Conservation (phyloP, 148 eudicot species). For the Cornus suecica region DNA sequence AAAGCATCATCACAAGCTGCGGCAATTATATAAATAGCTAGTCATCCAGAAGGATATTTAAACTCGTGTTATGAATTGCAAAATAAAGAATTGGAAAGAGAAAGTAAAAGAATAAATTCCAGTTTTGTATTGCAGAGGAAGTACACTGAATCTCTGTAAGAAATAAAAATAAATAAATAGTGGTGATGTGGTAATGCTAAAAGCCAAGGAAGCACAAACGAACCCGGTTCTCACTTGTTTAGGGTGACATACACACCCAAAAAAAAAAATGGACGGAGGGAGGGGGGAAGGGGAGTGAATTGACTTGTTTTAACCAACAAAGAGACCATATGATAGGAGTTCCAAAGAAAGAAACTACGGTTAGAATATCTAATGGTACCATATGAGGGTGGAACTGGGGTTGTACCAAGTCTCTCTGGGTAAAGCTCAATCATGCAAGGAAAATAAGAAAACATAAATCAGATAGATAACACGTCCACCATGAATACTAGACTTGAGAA, state of each 20-base stretch:
- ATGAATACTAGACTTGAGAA: background rate
- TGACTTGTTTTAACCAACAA: background rate
- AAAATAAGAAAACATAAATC: background rate
- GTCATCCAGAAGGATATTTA: too few species aligned
- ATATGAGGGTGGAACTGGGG: background rate
- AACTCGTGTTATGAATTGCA: too few species aligned
- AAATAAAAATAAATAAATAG: too few species aligned
- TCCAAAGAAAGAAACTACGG: background rate
- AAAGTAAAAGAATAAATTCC: background rate
- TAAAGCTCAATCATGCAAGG: background rate
- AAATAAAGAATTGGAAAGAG: background rate
- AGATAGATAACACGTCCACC: background rate
- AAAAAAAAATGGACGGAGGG: too few species aligned
- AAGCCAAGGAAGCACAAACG: background rate
- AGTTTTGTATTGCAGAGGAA: background rate
- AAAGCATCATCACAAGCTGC: background rate
- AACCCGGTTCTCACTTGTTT: background rate
- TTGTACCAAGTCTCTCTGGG: background rate
- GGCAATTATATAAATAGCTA: background rate
- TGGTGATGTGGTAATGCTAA: background rate
- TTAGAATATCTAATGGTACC: background rate
- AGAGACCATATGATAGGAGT: background rate
- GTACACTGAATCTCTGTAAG: background rate
- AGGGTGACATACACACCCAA: background rate
- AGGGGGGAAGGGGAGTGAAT: too few species aligned